Base-by-base conservation (phyloP, 345 rosid species). In the Gossypium mustelinum region DNA sequence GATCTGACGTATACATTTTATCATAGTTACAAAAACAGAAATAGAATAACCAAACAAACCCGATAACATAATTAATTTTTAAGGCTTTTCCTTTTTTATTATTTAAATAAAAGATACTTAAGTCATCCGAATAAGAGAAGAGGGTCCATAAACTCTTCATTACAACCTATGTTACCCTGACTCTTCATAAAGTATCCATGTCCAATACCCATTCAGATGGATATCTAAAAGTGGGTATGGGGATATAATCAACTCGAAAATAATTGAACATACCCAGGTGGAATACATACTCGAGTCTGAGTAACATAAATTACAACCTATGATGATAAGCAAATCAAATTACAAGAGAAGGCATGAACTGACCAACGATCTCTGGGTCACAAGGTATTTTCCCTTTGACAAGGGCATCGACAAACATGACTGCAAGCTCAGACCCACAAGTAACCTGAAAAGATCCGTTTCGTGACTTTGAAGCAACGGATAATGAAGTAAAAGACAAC, bases 341-440 rank as follows among this genome's bases (percentile, higher is more conserved):
- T 16, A 73, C 34, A 54, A 43, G 4, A 77, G 50, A 22, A 70
- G 67, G 73, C 77, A 24, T 70, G 55, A 69, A 90, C 97, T 84
- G 81, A 93, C 99, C 97, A 79, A 95, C 87, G 64, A 74, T 72
- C 75, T 85, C 89, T 67, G 88, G 88, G 47, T 88, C 82, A 75
- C 85, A 93, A 50, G 92, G 84, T 80, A 85, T 76, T 79, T 86
- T 90, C 70, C 88, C 97, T 79, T 93, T 95, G 60, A 83, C 88
- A 70, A 95, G 90, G 4, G 88, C 83, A 78, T 91, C 98, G 25
- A 91, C 91, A 52, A 89, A 89, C 81, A 88, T 73, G 9, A 86
- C 77, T 75, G 91, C 93, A 80, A 95, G 97, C 81, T 95, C 97
- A 0, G 97, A 92, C 48, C 98, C 99, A 78, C 98, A 95, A 52